Base-by-base conservation (phyloP, 495 filamentous ascomycete species). In the Neurospora sp. region DNA sequence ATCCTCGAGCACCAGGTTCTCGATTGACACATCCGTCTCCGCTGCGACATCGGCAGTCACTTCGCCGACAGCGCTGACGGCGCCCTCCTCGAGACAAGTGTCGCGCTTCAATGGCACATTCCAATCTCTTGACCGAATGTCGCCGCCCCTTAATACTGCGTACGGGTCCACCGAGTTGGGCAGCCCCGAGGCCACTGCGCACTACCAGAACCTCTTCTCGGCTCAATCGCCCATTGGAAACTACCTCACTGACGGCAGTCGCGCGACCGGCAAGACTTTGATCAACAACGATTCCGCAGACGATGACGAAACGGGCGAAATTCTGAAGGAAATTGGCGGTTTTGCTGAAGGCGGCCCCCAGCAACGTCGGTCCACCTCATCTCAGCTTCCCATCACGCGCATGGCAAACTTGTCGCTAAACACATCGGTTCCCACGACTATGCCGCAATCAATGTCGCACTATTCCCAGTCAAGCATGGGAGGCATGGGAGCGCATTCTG, bases 221-320 rank as follows among this genome's bases (percentile, higher is more conserved):
- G 92, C 93, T 3, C 91, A 94, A 77, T 96, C 93, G 31, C 92
- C 93, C 11, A 91, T 96, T 73, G 91, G 89, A 46, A 93, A 92
- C 77, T 89, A 92, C 69, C 85, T 93, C 11, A 84, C 86, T 62
- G 91, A 93, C 72, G 87, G 89, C 37, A 88, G 89, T 23, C 90
- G 93, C 71, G 86, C 92, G 69, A 90, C 90, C 18, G 92, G 94
- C 72, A 97, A 95, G 81, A 89, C 91, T 3, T 87, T 96, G 72
- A 97, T 97, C 76, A 93, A 92, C 77, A 90, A 94, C 78, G 93
- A 96, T 78, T 82, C 87, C 14, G 86, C 88, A 10, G 93, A 93
- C 70, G 88, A 91, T 73, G 94, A 97, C 76, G 94, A 97, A 78
- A 95, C 93, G 1, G 91, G 91, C 7, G 91, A 94, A 78, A 83